phyloP scores from a whole-genome alignment of 2,329 filamentous ascomycete species.

The Fusarium sp. region DNA sequence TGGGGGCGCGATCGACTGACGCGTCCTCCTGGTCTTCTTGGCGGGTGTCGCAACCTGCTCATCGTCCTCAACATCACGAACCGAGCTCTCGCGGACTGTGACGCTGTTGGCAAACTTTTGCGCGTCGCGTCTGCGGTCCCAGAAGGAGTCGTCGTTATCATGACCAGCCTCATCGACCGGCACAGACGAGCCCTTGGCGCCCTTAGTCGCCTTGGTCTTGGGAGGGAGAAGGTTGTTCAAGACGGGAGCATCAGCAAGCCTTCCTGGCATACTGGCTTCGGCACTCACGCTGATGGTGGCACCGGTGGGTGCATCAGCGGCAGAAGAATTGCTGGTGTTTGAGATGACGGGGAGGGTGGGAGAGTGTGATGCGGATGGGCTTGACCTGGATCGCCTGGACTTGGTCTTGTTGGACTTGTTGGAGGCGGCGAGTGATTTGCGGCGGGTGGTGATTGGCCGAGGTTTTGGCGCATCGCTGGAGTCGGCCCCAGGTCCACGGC shows the following conservation, averaged over 20 bases:
- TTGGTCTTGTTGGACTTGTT: constrained; percentile 37
- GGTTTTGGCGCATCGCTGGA: constrained; percentile 53
- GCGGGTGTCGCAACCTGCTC: constrained; percentile 48
- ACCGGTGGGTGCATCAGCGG: constrained; percentile 40
- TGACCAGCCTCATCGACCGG: constrained; percentile 47
- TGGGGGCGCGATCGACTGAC: constrained; percentile 50
- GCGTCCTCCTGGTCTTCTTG: constrained; percentile 51
- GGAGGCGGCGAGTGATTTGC: constrained; percentile 51
- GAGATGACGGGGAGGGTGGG: constrained; percentile 27
- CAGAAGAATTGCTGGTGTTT: constrained; percentile 26
- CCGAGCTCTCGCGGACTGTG: constrained; percentile 53
- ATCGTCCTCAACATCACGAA: constrained; percentile 49
- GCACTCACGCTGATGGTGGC: constrained; percentile 42
- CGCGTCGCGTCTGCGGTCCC: constrained; percentile 53
- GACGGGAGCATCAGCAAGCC: constrained; percentile 49
- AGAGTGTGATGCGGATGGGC: constrained; percentile 52
- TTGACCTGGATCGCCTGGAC: constrained; percentile 51
- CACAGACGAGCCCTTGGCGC: constrained; percentile 44
- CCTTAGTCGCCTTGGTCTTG: constrained; percentile 47
- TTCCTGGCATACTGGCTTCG: constrained; percentile 56
- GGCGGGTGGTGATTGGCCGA: constrained; percentile 55
- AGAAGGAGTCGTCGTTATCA: constrained; percentile 49
- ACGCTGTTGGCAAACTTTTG: constrained; percentile 55
- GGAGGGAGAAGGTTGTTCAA: constrained; percentile 49
- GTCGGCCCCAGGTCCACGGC: constrained; percentile 39